A percentile compares a stretch with the other conserved stretches of the same genome.
These are phyloP conservation scores for Plasmodium adleri DNA, from an alignment of 169 alveolate species.

Conservation along the genomic window DNA sequence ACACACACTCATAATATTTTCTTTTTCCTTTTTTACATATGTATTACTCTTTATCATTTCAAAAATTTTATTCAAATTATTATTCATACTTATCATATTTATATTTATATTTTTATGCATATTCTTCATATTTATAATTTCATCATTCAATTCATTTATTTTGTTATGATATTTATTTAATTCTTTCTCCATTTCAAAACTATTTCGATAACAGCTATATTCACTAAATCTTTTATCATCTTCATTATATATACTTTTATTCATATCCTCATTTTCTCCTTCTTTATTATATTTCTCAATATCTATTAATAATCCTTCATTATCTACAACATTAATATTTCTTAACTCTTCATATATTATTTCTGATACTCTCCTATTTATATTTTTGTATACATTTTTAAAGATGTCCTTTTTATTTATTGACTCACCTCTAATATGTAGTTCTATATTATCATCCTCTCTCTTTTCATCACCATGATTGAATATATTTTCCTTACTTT, in stretches of 20 bases:
- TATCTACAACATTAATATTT: not conserved
- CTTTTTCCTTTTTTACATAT: not conserved
- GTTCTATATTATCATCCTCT: not conserved
- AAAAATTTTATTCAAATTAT: constrained; percentile 21
- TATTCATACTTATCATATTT: constrained; percentile 24
- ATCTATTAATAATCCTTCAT: not conserved
- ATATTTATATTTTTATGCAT: constrained; percentile 17
- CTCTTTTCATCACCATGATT: not conserved
- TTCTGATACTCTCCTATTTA: constrained; percentile 9
- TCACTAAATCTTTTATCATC: not conserved
- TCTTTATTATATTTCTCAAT: not conserved
- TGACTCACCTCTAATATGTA: not conserved
- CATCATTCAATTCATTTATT: constrained; percentile 52
- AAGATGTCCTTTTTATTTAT: constrained; percentile 12
- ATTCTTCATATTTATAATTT: constrained; percentile 20
- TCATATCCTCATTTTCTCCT: not conserved
- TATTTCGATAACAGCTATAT: not conserved
- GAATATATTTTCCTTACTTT: not conserved
- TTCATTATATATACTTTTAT: not conserved
- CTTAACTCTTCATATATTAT: constrained; percentile 29
- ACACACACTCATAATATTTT: too few species aligned
- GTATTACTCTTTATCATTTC: constrained; percentile 9
- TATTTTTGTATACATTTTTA: constrained; percentile 6
- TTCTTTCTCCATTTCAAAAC: constrained; percentile 2
- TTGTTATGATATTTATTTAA: constrained; percentile 18